Evolutionary conservation across 2,329 filamentous ascomycete genomes (phyloP).

Genomic region (Xylaria sp.): DNA sequence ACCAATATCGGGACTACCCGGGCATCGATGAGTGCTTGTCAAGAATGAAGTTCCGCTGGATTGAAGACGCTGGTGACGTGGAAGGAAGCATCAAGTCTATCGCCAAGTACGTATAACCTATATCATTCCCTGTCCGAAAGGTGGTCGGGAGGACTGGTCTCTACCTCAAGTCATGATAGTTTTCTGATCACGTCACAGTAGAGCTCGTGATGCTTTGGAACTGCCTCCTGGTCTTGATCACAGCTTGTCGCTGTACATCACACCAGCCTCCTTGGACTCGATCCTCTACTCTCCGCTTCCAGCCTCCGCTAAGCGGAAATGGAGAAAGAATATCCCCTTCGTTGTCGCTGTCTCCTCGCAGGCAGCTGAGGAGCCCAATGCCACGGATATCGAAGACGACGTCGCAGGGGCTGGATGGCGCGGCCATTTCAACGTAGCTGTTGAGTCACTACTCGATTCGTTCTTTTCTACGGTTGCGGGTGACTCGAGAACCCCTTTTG

Average conservation of each 20-base stretch:
- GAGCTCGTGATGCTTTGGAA: constrained; percentile 22
- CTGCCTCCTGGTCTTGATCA: constrained; percentile 29
- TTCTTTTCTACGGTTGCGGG: constrained; percentile 27
- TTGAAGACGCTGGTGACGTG: constrained; percentile 28
- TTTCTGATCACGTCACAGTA: constrained; percentile 15
- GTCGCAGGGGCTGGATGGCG: constrained; percentile 33
- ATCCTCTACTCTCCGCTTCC: constrained; percentile 34
- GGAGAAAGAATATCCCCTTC: constrained; percentile 35
- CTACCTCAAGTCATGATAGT: too few relatives aligned
- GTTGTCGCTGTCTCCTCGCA: constrained; percentile 33
- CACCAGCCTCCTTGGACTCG: constrained; percentile 29
- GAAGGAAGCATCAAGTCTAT: constrained; percentile 32
- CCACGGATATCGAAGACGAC: constrained; percentile 20
- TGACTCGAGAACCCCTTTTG: constrained; percentile 26
- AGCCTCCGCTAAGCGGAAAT: constrained; percentile 22
- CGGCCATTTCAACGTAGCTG: constrained; percentile 37
- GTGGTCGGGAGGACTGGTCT: not conserved
- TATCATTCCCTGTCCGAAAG: not conserved
- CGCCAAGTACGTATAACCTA: constrained; percentile 20
- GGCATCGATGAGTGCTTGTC: constrained; percentile 30
- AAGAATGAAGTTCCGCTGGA: constrained; percentile 34
- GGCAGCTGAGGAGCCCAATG: constrained; percentile 12
- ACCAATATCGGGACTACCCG: constrained; percentile 20
- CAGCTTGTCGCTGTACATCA: constrained; percentile 34
- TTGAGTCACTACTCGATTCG: constrained; percentile 32